A percentile compares a stretch with the other conserved stretches of the same genome.
Conservation (phyloP, 768 basidiomycete species). For the Phylloporus sp. region DNA sequence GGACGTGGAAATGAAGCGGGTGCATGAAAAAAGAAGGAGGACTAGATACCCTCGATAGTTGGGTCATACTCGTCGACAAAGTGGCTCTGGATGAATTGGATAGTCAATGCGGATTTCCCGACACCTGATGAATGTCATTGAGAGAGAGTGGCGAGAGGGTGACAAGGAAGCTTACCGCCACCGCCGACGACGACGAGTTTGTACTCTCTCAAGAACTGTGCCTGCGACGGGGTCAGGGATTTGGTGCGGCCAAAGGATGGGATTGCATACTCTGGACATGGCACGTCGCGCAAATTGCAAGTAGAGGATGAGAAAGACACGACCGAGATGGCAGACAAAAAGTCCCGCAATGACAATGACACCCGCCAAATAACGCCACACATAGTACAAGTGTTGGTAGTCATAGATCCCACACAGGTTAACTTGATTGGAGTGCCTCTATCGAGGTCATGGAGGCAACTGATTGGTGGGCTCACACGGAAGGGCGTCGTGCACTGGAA, state of each 20-base stretch:
- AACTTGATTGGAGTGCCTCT: no score
- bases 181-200: slow-evolving; percentile 98
- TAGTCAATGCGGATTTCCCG: slow-evolving; percentile 90
- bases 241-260: not conserved
- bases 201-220: slow-evolving; percentile 92
- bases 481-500: no score
- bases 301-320: not conserved
- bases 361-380: slow-evolving; percentile 28
- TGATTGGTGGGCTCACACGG: no score
- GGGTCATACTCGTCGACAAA: slow-evolving; percentile 94
- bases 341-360: slow-evolving; percentile 1
- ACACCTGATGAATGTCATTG: slow-evolving; percentile 22
- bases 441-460: no score
- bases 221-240: slow-evolving; percentile 37
- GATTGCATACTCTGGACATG: slow-evolving; percentile 30
- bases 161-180: slow-evolving; percentile 63
- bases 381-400: no score
- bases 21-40: not conserved
- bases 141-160: slow-evolving; percentile 22
- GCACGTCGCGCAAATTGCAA: slow-evolving; percentile 3
- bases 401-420: no score
- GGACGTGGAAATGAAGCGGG: not conserved
- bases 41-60: slow-evolving; percentile 76
- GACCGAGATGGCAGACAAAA: slow-evolving; percentile 4
- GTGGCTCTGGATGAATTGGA: slow-evolving; percentile 96